Conservation (phyloP, 179 eudicot species). For the Gypsophila paniculata region DNA sequence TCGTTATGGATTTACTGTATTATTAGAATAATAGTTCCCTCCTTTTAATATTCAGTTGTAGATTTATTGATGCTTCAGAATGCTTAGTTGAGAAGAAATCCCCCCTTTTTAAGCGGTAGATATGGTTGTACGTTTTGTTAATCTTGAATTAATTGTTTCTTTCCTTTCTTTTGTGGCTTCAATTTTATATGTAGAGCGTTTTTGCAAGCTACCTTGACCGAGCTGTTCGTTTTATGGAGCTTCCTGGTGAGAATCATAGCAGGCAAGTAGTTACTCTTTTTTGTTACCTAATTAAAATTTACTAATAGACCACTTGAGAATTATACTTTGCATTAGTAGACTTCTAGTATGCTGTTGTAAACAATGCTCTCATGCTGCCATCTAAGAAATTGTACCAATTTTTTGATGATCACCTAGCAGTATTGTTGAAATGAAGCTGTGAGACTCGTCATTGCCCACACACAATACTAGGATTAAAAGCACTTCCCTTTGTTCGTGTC, state of each 20-base stretch:
- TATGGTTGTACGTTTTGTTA: neutral
- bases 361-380: neutral
- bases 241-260: slow-evolving; percentile 88
- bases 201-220: slow-evolving; percentile 83
- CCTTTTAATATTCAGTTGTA: neutral
- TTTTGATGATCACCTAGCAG: slow-evolving; percentile 1
- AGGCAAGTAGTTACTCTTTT: slow-evolving; percentile 42
- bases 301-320: neutral
- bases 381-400: neutral
- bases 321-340: neutral
- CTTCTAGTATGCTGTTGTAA: neutral
- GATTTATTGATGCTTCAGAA: neutral
- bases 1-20: neutral
- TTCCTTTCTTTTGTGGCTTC: slow-evolving; percentile 12
- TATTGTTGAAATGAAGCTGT: neutral
- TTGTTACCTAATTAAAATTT: neutral
- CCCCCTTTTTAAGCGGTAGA: neutral
- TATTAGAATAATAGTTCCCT: neutral
- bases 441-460: neutral
- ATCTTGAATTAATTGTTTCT: slow-evolving; percentile 14
- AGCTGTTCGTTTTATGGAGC: slow-evolving; percentile 93
- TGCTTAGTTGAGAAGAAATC: neutral
- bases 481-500: neutral
- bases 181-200: slow-evolving; percentile 50
- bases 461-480: neutral